These are phyloP conservation scores for Stagonosporopsis vannaccii DNA, from an alignment of 2,329 filamentous ascomycete species.

Conservation along the genomic window DNA sequence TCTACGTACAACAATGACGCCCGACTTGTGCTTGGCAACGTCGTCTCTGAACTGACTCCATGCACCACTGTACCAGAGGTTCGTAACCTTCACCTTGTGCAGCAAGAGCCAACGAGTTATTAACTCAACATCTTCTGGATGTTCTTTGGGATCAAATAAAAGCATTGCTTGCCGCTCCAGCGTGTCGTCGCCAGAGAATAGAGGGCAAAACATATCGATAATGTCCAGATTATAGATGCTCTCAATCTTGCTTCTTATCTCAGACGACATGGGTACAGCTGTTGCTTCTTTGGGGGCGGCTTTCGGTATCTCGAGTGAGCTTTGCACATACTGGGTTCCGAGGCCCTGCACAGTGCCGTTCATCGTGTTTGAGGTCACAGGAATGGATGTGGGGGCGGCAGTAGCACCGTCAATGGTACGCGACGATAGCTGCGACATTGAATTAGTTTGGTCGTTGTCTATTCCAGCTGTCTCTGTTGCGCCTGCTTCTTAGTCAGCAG, in stretches of 20 bases:
- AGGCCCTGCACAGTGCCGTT: background rate
- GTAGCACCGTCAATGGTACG: background rate
- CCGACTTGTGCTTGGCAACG: slow-evolving; percentile 27
- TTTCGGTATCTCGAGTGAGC: background rate
- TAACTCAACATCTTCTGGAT: slow-evolving; percentile 39
- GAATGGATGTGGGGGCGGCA: background rate
- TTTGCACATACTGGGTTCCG: background rate
- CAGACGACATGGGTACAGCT: background rate
- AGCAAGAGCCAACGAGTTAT: slow-evolving; percentile 43
- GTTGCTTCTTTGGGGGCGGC: background rate
- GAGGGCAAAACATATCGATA: slow-evolving; percentile 32
- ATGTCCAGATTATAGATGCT: slow-evolving; percentile 30
- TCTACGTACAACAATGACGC: slow-evolving; percentile 37
- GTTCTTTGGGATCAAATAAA: slow-evolving; percentile 37
- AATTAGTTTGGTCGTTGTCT: background rate
- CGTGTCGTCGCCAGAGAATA: slow-evolving; percentile 9
- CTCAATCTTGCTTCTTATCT: slow-evolving; percentile 31
- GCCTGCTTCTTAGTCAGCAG: background rate
- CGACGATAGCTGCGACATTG: background rate
- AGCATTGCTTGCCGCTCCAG: slow-evolving; percentile 37
- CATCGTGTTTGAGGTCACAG: too few species aligned
- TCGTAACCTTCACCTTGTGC: slow-evolving; percentile 39
- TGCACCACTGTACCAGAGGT: slow-evolving; percentile 30
- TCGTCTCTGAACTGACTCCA: slow-evolving; percentile 38
- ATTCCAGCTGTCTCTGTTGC: background rate